Evolutionary conservation across 2,329 filamentous ascomycete species (phyloP).

Genomic region (Diplocarpon mali): DNA sequence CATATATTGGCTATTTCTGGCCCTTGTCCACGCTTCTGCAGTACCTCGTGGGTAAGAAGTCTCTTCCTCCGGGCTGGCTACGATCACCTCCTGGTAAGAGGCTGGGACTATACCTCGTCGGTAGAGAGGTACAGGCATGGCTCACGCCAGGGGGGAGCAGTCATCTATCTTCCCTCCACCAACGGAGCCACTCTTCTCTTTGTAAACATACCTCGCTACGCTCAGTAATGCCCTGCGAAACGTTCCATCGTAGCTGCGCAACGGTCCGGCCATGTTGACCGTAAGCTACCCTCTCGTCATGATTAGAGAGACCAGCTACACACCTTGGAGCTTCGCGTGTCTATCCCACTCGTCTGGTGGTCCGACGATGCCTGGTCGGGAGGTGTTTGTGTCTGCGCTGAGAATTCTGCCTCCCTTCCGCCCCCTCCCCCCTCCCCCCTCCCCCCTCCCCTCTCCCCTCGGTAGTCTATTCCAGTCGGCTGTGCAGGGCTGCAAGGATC

Average conservation of each 20-base stretch:
- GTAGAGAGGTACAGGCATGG: neutral
- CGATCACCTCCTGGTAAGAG: no score
- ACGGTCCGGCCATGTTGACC: slow-evolving; percentile 13
- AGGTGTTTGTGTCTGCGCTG: slow-evolving; percentile 16
- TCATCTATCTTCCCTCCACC: slow-evolving; percentile 8
- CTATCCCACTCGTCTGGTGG: slow-evolving; percentile 14
- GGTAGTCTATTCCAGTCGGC: slow-evolving; percentile 23
- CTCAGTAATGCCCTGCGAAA: slow-evolving; percentile 26
- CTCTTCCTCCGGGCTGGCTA: no score
- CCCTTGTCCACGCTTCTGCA: no score
- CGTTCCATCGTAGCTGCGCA: slow-evolving; percentile 27
- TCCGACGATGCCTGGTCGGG: slow-evolving; percentile 15
- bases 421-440: neutral
- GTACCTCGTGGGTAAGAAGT: no score
- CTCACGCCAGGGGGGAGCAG: slow-evolving; percentile 2
- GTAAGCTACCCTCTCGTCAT: slow-evolving; percentile 15
- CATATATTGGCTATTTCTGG: no score
- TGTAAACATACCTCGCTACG: slow-evolving; percentile 15
- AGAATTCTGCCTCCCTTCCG: slow-evolving; percentile 14
- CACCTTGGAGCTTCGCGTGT: slow-evolving; percentile 7
- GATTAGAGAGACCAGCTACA: slow-evolving; percentile 13
- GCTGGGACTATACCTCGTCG: no score
- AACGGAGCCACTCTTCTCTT: slow-evolving; percentile 13
- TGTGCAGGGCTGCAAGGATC: slow-evolving; percentile 24
- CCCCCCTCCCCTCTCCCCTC: slow-evolving; percentile 4